Evolutionary conservation across 2,329 filamentous ascomycete genomes (phyloP).

Genomic region (Colletotrichum gloeosporioides): DNA sequence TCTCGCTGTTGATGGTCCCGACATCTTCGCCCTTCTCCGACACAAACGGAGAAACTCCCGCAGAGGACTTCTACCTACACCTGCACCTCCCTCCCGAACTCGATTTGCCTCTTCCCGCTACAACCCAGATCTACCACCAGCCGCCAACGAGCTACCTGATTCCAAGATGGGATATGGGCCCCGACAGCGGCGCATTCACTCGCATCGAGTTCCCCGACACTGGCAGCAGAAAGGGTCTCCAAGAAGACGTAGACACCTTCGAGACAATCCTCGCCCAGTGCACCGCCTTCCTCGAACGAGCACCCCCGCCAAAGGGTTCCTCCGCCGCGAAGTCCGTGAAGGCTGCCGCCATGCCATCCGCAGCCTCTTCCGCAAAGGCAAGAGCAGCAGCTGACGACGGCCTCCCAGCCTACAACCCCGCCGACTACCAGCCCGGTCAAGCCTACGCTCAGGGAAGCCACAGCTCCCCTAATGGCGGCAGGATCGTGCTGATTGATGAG

Average conservation of each 20-base stretch:
- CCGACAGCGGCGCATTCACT: slow-evolving; percentile 88
- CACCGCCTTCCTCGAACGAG: slow-evolving; percentile 90
- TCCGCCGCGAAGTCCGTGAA: neutral
- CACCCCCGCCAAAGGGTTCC: slow-evolving; percentile 61
- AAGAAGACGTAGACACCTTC: slow-evolving; percentile 95
- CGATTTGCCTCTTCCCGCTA: slow-evolving; percentile 90
- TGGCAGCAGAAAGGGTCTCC: slow-evolving; percentile 74
- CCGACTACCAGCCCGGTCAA: slow-evolving; percentile 79
- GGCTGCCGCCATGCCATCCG: slow-evolving; percentile 19
- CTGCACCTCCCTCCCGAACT: slow-evolving; percentile 93
- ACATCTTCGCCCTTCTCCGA: slow-evolving; percentile 77
- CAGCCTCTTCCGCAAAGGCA: slow-evolving; percentile 27
- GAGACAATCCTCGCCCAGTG: slow-evolving; percentile 98
- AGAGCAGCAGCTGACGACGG: slow-evolving; percentile 42
- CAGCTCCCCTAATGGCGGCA: slow-evolving; percentile 64
- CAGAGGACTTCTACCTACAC: slow-evolving; percentile 97
- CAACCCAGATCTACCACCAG: slow-evolving; percentile 97
- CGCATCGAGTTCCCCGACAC: slow-evolving; percentile 86
- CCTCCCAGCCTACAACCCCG: slow-evolving; percentile 77
- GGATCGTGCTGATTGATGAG: slow-evolving; percentile 93
- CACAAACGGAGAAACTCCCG: slow-evolving; percentile 64
- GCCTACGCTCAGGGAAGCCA: slow-evolving; percentile 72
- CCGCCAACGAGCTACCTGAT: slow-evolving; percentile 93
- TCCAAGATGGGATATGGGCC: slow-evolving; percentile 91
- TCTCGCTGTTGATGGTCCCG: slow-evolving; percentile 95